phyloP scores from a whole-genome alignment of 352 stramenopile species.

The Pythium phragmitis region DNA sequence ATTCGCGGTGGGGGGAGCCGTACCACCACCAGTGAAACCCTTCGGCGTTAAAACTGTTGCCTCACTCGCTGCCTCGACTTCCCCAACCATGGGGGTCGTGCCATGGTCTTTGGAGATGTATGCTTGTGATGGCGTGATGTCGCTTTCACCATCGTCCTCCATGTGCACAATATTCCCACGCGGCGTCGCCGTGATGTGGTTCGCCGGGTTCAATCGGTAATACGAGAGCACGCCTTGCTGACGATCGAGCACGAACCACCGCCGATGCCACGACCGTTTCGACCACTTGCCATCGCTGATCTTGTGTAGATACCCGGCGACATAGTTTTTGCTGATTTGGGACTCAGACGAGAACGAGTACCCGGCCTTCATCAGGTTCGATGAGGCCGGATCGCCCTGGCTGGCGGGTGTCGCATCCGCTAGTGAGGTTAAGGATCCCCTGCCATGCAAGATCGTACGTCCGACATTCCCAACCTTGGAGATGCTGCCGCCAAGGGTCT shows the following conservation, averaged over 20 bases:
- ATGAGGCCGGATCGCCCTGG: constrained; percentile 8
- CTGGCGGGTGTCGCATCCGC: constrained; percentile 2
- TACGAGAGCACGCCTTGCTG: constrained; percentile 77
- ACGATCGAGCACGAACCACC: constrained; percentile 83
- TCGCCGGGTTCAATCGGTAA: constrained; percentile 78
- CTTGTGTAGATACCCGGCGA: constrained; percentile 84
- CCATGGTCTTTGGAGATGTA: constrained; percentile 5
- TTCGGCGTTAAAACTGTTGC: constrained; percentile 10
- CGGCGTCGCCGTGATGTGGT: constrained; percentile 54
- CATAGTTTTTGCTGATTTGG: constrained; percentile 77
- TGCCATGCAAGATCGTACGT: constrained; percentile 75
- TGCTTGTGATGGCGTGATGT: constrained; percentile 2
- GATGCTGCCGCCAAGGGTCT: constrained; percentile 74
- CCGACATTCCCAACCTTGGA: constrained; percentile 52
- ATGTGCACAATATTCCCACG: constrained; percentile 78
- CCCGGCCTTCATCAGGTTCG: constrained; percentile 41
- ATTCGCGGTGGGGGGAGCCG: background rate
- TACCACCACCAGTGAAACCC: background rate
- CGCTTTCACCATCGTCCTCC: constrained; percentile 25
- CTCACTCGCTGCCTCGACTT: constrained; percentile 11
- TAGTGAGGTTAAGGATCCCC: constrained; percentile 33
- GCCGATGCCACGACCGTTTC: constrained; percentile 79
- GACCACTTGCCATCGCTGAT: constrained; percentile 85
- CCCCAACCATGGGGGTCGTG: background rate
- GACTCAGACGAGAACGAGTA: constrained; percentile 77